Percentiles rank a stretch among this genome's conserved stretches.
These are phyloP conservation scores for Tylopilus sp. DNA, from an alignment of 768 basidiomycete species.

Conservation along the genomic window DNA sequence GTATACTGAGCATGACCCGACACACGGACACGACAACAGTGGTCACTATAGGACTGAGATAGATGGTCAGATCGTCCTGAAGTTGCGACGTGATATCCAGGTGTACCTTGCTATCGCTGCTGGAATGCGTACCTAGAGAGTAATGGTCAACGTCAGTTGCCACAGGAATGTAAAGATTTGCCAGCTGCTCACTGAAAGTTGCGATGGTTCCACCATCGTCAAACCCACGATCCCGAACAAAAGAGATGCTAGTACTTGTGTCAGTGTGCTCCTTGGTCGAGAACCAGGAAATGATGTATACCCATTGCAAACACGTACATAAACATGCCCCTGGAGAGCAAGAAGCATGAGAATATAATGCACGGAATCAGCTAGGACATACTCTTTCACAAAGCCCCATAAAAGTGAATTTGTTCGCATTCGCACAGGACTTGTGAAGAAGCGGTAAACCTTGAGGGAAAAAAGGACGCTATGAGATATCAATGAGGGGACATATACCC, in stretches of 20 bases:
- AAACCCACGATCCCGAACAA: constrained; percentile 3
- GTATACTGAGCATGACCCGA: constrained; percentile 38
- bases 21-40: constrained; percentile 28
- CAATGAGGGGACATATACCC: constrained; percentile 15
- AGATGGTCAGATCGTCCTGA: neutral
- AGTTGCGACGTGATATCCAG: neutral
- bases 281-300: neutral
- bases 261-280: neutral
- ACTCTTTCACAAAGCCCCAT: constrained; percentile 20
- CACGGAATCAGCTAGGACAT: neutral
- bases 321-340: constrained; percentile 8
- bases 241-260: neutral
- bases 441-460: constrained; percentile 10
- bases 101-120: constrained; percentile 5
- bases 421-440: constrained; percentile 9
- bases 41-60: constrained; percentile 3
- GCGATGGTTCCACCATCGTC: constrained; percentile 8
- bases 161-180: neutral
- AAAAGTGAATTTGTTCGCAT: constrained; percentile 8
- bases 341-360: neutral
- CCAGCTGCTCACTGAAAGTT: constrained; percentile 1
- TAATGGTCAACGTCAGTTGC: neutral
- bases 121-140: neutral
- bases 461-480: constrained; percentile 16
- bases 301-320: constrained; percentile 9